Base-by-base conservation (phyloP, 106 monocot species). In the Iris macrosiphon region DNA sequence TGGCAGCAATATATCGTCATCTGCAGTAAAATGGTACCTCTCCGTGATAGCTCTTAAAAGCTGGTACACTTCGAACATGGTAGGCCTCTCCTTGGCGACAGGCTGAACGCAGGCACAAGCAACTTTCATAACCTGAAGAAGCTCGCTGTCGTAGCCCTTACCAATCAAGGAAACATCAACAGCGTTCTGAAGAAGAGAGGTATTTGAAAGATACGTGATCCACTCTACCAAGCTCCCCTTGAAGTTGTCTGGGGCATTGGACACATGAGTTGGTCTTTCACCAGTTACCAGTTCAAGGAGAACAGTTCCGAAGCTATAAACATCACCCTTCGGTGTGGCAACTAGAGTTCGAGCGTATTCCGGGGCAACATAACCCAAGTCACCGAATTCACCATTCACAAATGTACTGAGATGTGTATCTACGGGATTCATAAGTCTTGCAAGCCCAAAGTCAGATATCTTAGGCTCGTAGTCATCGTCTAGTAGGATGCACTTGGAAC, bases 381-480 rank as follows among this genome's bases (percentile, higher is more conserved):
- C 93, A 1, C 93, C 87, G 57, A 93, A 93, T 56, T 88, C 93
- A 18, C 87, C 93, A 55, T 87, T 93, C 23, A 93, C 83, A 28
- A 84, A 88, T 11, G 93, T 93, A 37, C 93, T 93, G 7, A 93
- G 67, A 75, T 93, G 93, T 7, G 93, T 93, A 63, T 93, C 93
- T 24, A 93, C 44, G 0, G 93, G 93, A 52, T 93, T 93, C 93
- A 93, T 88, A 17, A 93, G 66, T 59, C 87, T 64, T 18, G 93
- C 87, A 28, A 93, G 77, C 18, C 87, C 93, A 56, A 93, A 93
- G 39, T 93, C 87, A 3, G 87, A 93, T 49, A 93, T 93, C 43
- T 80, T 87, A 8, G 93, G 79, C 40, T 87, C 83, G 23, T 77
- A 87, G 50, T 93, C 77, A 26, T 87, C 76, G 63, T 93, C 93